Conservation (phyloP, 805 yeast genomes). For the Naumovozyma dairenensis region DNA sequence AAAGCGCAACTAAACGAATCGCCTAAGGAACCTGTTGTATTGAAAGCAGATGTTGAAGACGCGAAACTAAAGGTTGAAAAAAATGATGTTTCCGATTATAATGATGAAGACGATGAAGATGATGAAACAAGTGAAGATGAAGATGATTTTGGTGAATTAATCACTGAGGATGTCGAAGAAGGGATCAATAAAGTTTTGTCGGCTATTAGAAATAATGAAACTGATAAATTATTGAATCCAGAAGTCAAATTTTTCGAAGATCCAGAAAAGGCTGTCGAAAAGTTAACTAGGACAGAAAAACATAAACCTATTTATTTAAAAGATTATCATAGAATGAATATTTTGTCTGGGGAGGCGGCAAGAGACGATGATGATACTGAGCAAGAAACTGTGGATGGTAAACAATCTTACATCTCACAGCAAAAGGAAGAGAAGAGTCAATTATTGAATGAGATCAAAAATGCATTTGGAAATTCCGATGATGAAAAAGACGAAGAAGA, state of each 20-base stretch:
- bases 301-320: constrained; percentile 78
- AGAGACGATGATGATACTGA: constrained; percentile 46
- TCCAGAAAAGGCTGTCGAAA: constrained; percentile 36
- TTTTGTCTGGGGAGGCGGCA: constrained; percentile 56
- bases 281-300: constrained; percentile 26
- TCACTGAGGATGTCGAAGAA: constrained; percentile 75
- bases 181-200: constrained; percentile 65
- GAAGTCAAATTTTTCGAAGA: constrained; percentile 65
- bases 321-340: constrained; percentile 82
- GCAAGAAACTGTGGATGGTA: constrained; percentile 30
- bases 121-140: constrained; percentile 46
- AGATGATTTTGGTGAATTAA: constrained; percentile 82
- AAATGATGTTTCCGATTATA: not conserved
- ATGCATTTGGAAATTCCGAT: constrained; percentile 46
- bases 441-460: constrained; percentile 67
- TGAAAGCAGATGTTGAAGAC: constrained; percentile 9
- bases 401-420: constrained; percentile 61
- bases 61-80: constrained; percentile 4
- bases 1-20: no score
- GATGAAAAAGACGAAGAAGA: constrained; percentile 36
- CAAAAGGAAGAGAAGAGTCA: constrained; percentile 67
- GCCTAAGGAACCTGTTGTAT: no score
- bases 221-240: constrained; percentile 50
- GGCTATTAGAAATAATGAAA: constrained; percentile 63
- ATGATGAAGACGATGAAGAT: constrained; percentile 32